Percentiles rank a stretch among this genome's conserved stretches.
Evolutionary conservation across 1,139 yeast genomes (phyloP).

Genomic region (Protomyces lactucae-debilis): DNA sequence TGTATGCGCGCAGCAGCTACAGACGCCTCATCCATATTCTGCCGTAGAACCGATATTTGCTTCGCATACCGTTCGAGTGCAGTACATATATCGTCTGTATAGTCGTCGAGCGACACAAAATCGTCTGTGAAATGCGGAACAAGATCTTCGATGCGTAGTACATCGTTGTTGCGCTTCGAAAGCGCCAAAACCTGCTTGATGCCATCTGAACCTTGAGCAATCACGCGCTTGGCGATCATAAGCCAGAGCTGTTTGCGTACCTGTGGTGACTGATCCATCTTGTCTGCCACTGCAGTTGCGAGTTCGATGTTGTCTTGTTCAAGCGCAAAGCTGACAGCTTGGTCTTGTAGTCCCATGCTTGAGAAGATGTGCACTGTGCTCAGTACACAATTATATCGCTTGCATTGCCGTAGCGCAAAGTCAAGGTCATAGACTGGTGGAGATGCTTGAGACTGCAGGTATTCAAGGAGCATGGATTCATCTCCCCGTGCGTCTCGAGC

Average conservation of each 20-base stretch:
- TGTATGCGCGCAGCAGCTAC: constrained; percentile 59
- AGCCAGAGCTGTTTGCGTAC: constrained; percentile 71
- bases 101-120: constrained; percentile 69
- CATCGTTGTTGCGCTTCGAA: constrained; percentile 48
- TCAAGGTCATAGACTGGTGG: constrained; percentile 56
- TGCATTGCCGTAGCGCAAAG: constrained; percentile 69
- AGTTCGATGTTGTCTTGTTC: constrained; percentile 56
- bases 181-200: constrained; percentile 41
- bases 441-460: constrained; percentile 43
- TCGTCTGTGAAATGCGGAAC: constrained; percentile 75
- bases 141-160: constrained; percentile 72
- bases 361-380: constrained; percentile 71
- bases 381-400: constrained; percentile 53
- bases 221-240: constrained; percentile 58
- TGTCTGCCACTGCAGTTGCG: constrained; percentile 56
- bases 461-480: constrained; percentile 47
- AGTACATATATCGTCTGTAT: constrained; percentile 75
- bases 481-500: constrained; percentile 51
- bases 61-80: constrained; percentile 70
- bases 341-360: constrained; percentile 63
- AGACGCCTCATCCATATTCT: constrained; percentile 74
- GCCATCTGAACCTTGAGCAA: constrained; percentile 40
- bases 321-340: constrained; percentile 73
- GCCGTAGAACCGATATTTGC: constrained; percentile 57
- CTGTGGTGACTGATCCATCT: constrained; percentile 46